Base-by-base conservation (phyloP, 768 basidiomycete genomes). In the Mrakia frigida region DNA sequence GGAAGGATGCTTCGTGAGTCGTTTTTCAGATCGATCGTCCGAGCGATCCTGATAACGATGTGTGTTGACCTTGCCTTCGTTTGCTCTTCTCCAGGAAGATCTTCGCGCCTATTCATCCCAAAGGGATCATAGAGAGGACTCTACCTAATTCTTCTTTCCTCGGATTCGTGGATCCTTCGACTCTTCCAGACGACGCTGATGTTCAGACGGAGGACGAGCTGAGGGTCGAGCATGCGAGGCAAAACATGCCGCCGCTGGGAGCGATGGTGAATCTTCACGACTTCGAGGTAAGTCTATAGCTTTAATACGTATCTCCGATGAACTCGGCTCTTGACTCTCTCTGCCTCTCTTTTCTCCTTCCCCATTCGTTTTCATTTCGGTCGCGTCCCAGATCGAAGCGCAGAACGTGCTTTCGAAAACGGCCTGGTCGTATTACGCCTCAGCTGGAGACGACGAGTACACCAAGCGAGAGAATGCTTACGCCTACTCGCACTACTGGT, bases 381-480 rank as follows among this genome's bases (percentile, higher is more conserved):
- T n/a, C 39, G 35, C 25, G 31, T 73, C 14, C 56, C 25, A 46
- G 35, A n/a, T 74, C 39, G n/a, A 39, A 61, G 84, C 82, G 5
- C 81, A 83, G 70, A 81, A 81, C 74, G 84, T 84, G 6, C 75
- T 85, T 79, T 80, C 81, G 28, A 79, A 80, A 73, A 83, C 83
- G 2, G 84, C 82, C 25, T 84, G 84, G 84, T 81, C 80, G n/a
- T 85, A 85, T 79, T 85, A 85, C 74, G 79, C 80, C 41, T 61
- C 59, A 23, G 70, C 70, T 25, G 70, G 59, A 23, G 75, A 76
- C 39, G 75, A 75, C 59, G 74, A 75, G 53, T 75, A 60, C 59
- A 39, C 25, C 33, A 56, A 70, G 28, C 59, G 68, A 23, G 56
- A 70, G 39, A 70, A 70, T n/a, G 75, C 78, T 25, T 79, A 82